Evolutionary conservation across 1,139 yeast species (phyloP), one percentile per base, ranked within the genome.

Genomic region (Pneumocystis canis): DNA sequence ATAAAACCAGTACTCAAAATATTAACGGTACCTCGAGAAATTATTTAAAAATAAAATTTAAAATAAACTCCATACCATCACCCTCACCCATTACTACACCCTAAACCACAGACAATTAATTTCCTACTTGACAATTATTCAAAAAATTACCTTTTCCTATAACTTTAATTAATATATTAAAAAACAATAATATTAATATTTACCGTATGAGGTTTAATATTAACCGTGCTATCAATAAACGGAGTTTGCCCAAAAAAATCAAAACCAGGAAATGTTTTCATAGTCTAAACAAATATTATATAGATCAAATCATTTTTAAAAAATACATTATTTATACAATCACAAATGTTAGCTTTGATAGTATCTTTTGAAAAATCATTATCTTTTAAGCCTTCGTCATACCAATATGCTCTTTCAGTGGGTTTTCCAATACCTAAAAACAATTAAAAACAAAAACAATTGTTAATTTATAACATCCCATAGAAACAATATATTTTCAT

Each of bases 351-450:
- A 65, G 90, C 75, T 40, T 81, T 80, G 3, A 80, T 70, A 1
- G 73, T 62, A 0, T 73, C 71, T 67, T 80, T 80, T n/a, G 59
- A 14, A 20, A 57, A 35, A 57, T 57, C 16, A 20, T 14, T 57
- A 35, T 39, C 59, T 28, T 20, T 66, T 62, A 77, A 74, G 14
- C 72, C 71, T 63, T 82, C 83, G 68, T 88, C 82, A 74, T 92
- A 92, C 58, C 84, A 82, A 73, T 92, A 92, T 0, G 95, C 90
- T 62, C 98, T 79, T 73, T 92, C 98, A 0, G 98, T 90, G 16
- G 95, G 95, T 67, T 89, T 90, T 4, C 97, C 96, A 14, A 89
- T 90, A 2, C 98, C 54, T 47, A 47, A 47, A 47, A 47, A 47
- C 30, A 47, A 47, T 47, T 47, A 47, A 47, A 47, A 47, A 25